Evolutionary conservation across 371 early-diverging fungal species (phyloP), one percentile per base, ranked within the genome.

Genomic region (Rhizopus stolonifer): DNA sequence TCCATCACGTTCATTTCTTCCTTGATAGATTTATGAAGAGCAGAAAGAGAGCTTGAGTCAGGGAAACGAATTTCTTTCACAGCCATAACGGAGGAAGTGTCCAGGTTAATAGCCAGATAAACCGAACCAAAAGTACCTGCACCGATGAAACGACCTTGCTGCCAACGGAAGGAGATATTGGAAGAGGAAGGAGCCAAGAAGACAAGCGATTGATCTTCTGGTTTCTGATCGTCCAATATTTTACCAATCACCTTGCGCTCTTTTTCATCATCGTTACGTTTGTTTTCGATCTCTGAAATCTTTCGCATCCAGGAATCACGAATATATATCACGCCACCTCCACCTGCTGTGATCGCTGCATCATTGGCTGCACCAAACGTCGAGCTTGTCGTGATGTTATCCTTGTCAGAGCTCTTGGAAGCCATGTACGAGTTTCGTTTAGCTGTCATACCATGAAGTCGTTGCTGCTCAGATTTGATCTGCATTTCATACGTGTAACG

Each of bases 1-100:
- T 91, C 86, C 90, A 95, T 86, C 9, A 94, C 91, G 32, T 82
- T 83, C 94, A 94, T 92, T 67, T 94, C 94, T 36, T 92, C 92
- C 58, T 83, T 85, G 53, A 93, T 89, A 5, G 86, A 82, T 47
- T 83, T 83, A 63, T 90, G 83, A 18, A 91, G 59, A 4, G 85
- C 67, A 44, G 80, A 80, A 10, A 85, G 68, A 11, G 83, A 80
- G 33, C 86, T 81, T 1, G 89, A 84, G 57, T 89, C 90, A 14
- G 86, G 89, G 76, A 93, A 90, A n/a, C 88, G 81, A 43, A 95
- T 91, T 58, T 93, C 95, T 60, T 95, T 95, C 58, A 93, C 94
- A 0, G 95, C 95, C 87, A 95, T 91, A 17, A 93, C 65, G 26
- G 90, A 91, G n/a, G 91, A 89, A 0, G 90, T 82, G 54, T 91